phyloP scores from a whole-genome alignment of 2,329 filamentous ascomycete species.

The Aspergillus melleus region DNA sequence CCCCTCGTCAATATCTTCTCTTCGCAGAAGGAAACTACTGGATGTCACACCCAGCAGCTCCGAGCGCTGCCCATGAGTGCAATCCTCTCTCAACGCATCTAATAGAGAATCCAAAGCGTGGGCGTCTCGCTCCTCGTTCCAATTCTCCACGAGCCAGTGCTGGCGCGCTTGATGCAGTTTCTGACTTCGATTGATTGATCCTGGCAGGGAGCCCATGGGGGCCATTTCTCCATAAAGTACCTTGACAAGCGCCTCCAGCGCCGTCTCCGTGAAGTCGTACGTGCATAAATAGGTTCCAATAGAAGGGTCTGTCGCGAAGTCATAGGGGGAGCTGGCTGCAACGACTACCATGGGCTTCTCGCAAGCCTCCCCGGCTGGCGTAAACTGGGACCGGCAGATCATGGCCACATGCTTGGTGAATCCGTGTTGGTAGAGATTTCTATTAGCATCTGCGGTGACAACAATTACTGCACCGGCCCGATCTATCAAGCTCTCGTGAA shows the following conservation, averaged over 20 bases:
- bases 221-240: constrained; percentile 75
- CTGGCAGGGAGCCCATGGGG: constrained; percentile 58
- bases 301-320: constrained; percentile 88
- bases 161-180: constrained; percentile 87
- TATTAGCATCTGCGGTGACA: constrained; percentile 88
- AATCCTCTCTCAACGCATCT: constrained; percentile 64
- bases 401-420: constrained; percentile 96
- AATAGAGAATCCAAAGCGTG: constrained; percentile 74
- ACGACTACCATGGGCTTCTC: constrained; percentile 88
- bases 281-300: constrained; percentile 94
- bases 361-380: constrained; percentile 41
- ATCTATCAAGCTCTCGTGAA: constrained; percentile 90
- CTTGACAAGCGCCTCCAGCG: constrained; percentile 79
- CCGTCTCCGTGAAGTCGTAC: constrained; percentile 93
- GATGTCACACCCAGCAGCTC: constrained; percentile 69
- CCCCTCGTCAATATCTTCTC: constrained; percentile 70
- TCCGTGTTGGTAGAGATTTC: constrained; percentile 88
- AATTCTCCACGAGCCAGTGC: constrained; percentile 91
- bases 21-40: constrained; percentile 72
- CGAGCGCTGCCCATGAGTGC: constrained; percentile 63
- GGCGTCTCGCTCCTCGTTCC: constrained; percentile 75
- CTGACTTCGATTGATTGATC: constrained; percentile 81
- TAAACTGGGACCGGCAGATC: constrained; percentile 65
- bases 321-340: constrained; percentile 91
- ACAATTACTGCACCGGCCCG: constrained; percentile 85